Conservation (phyloP, 345 rosid species). For the Aquilaria sinensis region DNA sequence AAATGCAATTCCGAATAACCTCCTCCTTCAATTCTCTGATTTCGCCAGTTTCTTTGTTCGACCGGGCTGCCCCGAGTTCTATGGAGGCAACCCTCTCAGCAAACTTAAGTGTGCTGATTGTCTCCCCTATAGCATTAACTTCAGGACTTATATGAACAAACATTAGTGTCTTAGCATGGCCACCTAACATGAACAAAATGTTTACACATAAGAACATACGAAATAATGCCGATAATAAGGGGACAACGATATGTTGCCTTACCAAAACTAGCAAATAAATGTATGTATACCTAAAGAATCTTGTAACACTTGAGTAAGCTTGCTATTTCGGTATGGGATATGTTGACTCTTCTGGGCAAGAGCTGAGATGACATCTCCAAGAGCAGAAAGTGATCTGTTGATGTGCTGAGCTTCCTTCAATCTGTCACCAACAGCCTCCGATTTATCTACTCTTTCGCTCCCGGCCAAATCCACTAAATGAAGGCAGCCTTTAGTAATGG, state of each 20-base stretch:
- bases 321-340: constrained; percentile 95
- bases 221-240: constrained; percentile 1
- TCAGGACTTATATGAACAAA: constrained; percentile 95
- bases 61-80: constrained; percentile 91
- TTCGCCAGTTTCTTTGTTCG: constrained; percentile 93
- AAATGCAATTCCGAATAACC: constrained; percentile 32
- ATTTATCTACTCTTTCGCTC: constrained; percentile 96
- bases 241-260: neutral
- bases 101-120: constrained; percentile 91
- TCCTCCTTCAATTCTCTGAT: constrained; percentile 86
- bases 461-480: constrained; percentile 99
- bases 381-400: constrained; percentile 86
- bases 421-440: constrained; percentile 95
- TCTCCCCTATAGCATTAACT: constrained; percentile 74
- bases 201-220: too few relatives aligned
- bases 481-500: constrained; percentile 79
- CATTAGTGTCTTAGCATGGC: constrained; percentile 97
- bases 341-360: constrained; percentile 92
- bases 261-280: neutral
- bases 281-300: constrained; percentile 69
- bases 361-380: constrained; percentile 94
- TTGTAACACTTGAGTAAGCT: constrained; percentile 92
- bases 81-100: constrained; percentile 94
- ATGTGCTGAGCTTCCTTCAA: constrained; percentile 97
- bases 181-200: constrained; percentile 40